A percentile compares a stretch with the other conserved stretches of the same genome.
These are phyloP conservation scores for Oligophagozyma castellii DNA, from an alignment of 1,139 yeast genomes.

Conservation along the genomic window DNA sequence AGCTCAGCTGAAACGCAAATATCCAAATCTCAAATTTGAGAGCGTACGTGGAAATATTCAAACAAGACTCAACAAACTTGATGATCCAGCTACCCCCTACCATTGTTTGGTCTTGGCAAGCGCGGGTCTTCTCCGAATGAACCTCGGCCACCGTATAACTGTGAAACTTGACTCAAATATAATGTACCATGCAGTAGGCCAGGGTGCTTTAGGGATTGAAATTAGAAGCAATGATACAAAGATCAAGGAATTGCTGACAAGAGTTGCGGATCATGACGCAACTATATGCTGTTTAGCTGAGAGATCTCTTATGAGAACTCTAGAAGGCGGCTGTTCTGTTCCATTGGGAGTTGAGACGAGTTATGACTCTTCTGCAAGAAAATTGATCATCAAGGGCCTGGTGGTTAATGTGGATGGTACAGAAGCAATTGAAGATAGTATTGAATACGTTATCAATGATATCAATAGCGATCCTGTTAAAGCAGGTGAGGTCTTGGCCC, in stretches of 20 bases:
- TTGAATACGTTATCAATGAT: constrained; percentile 16
- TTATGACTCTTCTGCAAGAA: constrained; percentile 33
- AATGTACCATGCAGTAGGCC: constrained; percentile 95
- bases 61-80: constrained; percentile 64
- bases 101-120: constrained; percentile 78
- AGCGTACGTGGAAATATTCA: constrained; percentile 82
- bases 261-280: constrained; percentile 54
- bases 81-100: constrained; percentile 47
- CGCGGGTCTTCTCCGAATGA: constrained; percentile 75
- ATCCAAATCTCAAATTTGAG: constrained; percentile 47
- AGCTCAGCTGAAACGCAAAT: constrained; percentile 53
- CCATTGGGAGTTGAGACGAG: constrained; percentile 82
- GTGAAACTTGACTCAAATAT: constrained; percentile 58
- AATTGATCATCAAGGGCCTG: constrained; percentile 46
- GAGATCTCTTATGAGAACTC: constrained; percentile 68
- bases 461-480: constrained; percentile 47
- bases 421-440: constrained; percentile 39
- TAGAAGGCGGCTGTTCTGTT: constrained; percentile 97
- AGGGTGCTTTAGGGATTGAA: constrained; percentile 92
- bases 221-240: constrained; percentile 55
- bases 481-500: constrained; percentile 62
- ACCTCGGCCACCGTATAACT: constrained; percentile 58
- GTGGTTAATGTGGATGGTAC: constrained; percentile 81
- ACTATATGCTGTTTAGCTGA: constrained; percentile 81
- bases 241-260: constrained; percentile 43